Evolutionary conservation across 768 basidiomycete genomes (phyloP), one percentile per base, ranked within the genome.

Genomic region (Holtermanniella nyarrowii): DNA sequence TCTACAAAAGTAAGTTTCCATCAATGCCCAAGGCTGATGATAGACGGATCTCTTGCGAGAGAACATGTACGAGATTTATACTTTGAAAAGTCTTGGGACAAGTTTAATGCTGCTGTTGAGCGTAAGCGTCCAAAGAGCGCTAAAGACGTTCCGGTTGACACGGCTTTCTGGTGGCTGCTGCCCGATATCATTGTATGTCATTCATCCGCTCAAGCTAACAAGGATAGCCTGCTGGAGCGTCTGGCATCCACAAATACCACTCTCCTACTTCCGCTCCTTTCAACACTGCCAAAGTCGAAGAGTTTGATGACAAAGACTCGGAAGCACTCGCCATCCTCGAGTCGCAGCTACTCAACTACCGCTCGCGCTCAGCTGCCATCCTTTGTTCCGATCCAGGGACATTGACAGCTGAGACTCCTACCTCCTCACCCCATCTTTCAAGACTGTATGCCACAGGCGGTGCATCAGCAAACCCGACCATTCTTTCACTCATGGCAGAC

Each of bases 271-370:
- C n/a, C n/a, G n/a, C n/a, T n/a, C n/a, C n/a, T n/a, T n/a, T n/a
- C n/a, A n/a, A n/a, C n/a, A 54, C 20, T 55, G 50, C 22, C 26
- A 41, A 31, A 23, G 60, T 66, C 46, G 49, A 51, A 16, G 47
- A 53, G 13, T 62, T 58, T 42, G 22, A 55, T 68, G 54, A 62
- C 44, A 39, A 71, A 80, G 13, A 80, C 79, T 0, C 59, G 59
- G 10, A 68, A 14, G 74, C 78, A 1, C 82, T 86, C 62, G 79
- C 85, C 16, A 81, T 90, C 53, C 73, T 90, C 52, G 86, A 88
- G 68, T 85, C 85, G 0, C 88, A 90, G 65, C 80, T 91, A 61
- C 74, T 90, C 50, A 85, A 84, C 20, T 87, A 89, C 71, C 77
- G 79, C 46, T 80, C 82, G 16, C 79, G 86, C 42, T 79, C 88